Evolutionary conservation across 1,284 basidiomycete species (phyloP).

Genomic region (Prillingera fragicola): DNA sequence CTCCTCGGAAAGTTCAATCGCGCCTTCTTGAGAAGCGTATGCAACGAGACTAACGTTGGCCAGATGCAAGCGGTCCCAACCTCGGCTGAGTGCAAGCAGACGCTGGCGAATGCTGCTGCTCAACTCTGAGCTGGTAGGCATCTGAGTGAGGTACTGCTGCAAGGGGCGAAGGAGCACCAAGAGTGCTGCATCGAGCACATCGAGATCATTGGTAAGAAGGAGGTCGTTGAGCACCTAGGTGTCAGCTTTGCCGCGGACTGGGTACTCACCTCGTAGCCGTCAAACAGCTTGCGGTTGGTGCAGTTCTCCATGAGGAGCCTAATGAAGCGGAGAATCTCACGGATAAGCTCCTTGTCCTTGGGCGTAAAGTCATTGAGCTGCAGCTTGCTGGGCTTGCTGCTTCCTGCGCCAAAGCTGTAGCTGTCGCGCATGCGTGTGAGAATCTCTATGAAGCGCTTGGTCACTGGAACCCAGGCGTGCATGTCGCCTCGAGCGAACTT

Average conservation of each 20-base stretch:
- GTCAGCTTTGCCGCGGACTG: conserved; percentile 1
- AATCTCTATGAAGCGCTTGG: conserved; percentile 90
- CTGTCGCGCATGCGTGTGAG: conserved; percentile 75
- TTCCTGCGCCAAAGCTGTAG: conserved; percentile 52
- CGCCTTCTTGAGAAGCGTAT: conserved; percentile 29
- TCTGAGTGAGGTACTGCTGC: conserved; percentile 84
- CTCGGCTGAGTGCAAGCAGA: conserved; percentile 40
- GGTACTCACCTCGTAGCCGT: conserved; percentile 83
- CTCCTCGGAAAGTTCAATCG: conserved; percentile 9
- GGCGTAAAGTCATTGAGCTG: conserved; percentile 77
- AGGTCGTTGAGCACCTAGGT: conserved; percentile 59
- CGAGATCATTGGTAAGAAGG: conserved; percentile 80
- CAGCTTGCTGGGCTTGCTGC: conserved; percentile 36
- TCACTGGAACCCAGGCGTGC: conserved; percentile 89
- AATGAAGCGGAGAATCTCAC: conserved; percentile 81
- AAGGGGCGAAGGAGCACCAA: conserved; percentile 85
- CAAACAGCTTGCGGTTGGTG: conserved; percentile 94
- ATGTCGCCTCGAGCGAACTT: conserved; percentile 95
- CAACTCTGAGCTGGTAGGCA: conserved; percentile 60
- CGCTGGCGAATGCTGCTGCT: conserved; percentile 37
- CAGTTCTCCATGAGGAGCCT: conserved; percentile 92
- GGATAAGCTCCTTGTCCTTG: conserved; percentile 66
- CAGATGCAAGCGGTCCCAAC: conserved; percentile 31
- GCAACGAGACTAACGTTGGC: conserved; percentile 48
- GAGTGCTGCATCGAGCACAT: conserved; percentile 76